Evolutionary conservation across 768 basidiomycete species (phyloP), one percentile per base, ranked within the genome.

Genomic region (Collybiopsis confluens): DNA sequence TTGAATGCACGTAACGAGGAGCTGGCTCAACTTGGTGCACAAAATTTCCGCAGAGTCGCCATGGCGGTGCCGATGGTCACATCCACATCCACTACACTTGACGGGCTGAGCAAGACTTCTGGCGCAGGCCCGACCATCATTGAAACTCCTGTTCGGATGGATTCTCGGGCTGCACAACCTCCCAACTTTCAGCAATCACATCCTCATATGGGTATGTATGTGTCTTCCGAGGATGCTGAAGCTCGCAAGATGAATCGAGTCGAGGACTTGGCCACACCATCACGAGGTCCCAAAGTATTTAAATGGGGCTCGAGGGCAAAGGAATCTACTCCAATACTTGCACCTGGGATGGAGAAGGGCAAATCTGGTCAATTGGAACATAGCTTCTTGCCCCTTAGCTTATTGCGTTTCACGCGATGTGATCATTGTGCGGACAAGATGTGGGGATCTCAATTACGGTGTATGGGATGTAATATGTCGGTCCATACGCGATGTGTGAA

Each of bases 381-480:
- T 66, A 80, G 78, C 57, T 98, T 98, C 77, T 90, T 92, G 64
- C 92, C 90, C 58, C 74, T 91, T 58, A 96, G 86, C 61, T 82
- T 94, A 26, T 73, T 98, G 54, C 82, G 95, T 35, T 90, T 97
- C 54, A 86, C 91, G 26, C 81, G 91, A 38, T 99, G 97, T 65
- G 97, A 98, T 62, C 88, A 95, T 52, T 99, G 97, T 65, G 87
- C 86, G 30, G 97, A 98, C 65, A 99, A 98, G 75, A 85, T 98
- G 85, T 99, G 95, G 94, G 96, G 96, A 6, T 83, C 94, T n/a
- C 93, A 95, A 64, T 76, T 91, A 50, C 86, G 91, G 28, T 99
- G 97, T 65, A 81, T 86, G 59, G 95, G 73, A 26, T 98, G 96
- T 67, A 87, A 83, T 18, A 78, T 88, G 42, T 88, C 89, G 21